Evolutionary conservation across 2,329 filamentous ascomycete species (phyloP), one percentile per base, ranked within the genome.

Genomic region (Ceratocystis cacaofunesta): DNA sequence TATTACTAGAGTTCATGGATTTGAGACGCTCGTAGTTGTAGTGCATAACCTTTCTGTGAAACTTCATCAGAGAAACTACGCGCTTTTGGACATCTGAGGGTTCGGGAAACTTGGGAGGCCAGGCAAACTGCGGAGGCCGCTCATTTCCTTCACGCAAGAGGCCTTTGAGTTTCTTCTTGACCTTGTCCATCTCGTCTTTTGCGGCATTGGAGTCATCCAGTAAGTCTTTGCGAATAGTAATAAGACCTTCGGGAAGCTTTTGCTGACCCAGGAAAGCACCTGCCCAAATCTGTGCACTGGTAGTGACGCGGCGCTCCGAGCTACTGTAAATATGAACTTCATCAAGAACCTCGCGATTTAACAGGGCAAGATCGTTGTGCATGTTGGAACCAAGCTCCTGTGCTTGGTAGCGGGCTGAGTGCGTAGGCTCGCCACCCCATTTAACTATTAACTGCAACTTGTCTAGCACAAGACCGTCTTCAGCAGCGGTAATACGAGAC

Each of bases 151-250:
- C 89, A 36, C 94, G 86, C 66, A 99, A 76, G 22, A 99, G 80
- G 0, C 90, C 87, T 77, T 99, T 99, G 32, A 99, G 82, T 84
- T 95, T 96, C 83, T 99, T 99, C 81, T 99, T 99, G 65, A 99
- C 94, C 76, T 96, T 96, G 76, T 99, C 95, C 89, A 96, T 99
- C 72, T 96, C 91, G 73, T 99, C 94, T 74, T 99, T 99, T 66
- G 94, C 94, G 3, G 94, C 94, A 74, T 99, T 99, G 0, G 92
- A 97, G 73, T 99, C 94, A 73, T 99, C 94, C 2, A 99, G 78
- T 5, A 99, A 81, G 75, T 97, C 92, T 73, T 99, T 99, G 64
- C 94, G 86, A 66, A 97, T 87, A 43, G 85, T 88, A 69, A 99
- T 95, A 69, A 90, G 90, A 71, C 95, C 89, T 28, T 90, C 84